Evolutionary conservation across 345 rosid genomes (phyloP), one percentile per base, ranked within the genome.

Genomic region (Eucalyptus shirleyi): DNA sequence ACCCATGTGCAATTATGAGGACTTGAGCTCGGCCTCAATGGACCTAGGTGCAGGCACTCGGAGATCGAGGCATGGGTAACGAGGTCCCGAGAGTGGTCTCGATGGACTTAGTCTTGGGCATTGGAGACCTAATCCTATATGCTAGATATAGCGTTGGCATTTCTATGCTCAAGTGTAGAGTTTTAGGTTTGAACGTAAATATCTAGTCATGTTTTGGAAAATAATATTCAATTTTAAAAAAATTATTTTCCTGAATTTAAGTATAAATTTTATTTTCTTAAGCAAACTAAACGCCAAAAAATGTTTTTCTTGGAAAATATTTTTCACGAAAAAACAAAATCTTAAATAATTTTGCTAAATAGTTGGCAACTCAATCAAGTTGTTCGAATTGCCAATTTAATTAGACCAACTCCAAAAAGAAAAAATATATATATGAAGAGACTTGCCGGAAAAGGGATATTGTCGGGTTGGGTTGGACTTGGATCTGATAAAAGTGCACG

Each of bases 271-370:
- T 56, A 1, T 56, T 24, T 56, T 56, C 13, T 23, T 56, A 23
- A 56, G 28, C 28, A 9, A 56, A 56, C 12, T 24, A 56, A 23
- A 24, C 0, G 12, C 12, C 0, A 0, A 56, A 56, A 56, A 23
- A 56, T 23, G 6, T 8, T 19, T 53, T 53, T 53, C 24, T 2
- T 19, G 2, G 13, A 56, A 23, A 23, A 56, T 56, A 0, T 56
- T 56, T 56, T 56, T 24, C 30, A 9, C 0, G 1, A 24, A 56
- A 56, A 56, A 24, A 5, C 1, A 9, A 0, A 56, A 24, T 1
- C 30, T 11, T 1, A 56, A 24, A 56, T 23, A 24, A 10, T 56
- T 56, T 23, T 9, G 59, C 62, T 17, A 32, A 17, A 16, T 67
- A 32, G 23, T 21, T 19, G 82, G 45, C 45, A 37, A 19, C 45